Conservation (phyloP, 2,329 filamentous ascomycete genomes). For the Neofusicoccum sp. region DNA sequence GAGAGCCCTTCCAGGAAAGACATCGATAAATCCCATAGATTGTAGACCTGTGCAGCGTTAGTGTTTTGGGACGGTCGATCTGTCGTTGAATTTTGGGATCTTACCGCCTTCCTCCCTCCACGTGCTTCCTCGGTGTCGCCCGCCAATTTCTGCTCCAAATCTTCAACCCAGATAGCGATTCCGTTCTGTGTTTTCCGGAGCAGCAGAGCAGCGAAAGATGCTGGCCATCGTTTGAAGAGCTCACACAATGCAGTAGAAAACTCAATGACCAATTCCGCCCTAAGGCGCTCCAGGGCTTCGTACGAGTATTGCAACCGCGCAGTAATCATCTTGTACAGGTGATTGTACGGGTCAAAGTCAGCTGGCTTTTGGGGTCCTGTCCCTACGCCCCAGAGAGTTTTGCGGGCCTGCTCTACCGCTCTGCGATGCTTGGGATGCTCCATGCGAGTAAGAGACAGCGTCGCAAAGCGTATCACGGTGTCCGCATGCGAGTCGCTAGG, state of each 20-base stretch:
- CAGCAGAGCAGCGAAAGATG: constrained; percentile 56
- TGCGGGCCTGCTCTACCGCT: constrained; percentile 62
- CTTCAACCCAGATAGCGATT: constrained; percentile 65
- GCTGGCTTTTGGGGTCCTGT: constrained; percentile 36
- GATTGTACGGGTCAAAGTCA: constrained; percentile 62
- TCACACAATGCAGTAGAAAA: constrained; percentile 59
- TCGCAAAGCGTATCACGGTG: constrained; percentile 41
- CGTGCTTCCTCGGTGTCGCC: constrained; percentile 24
- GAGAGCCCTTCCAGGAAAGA: constrained; percentile 58
- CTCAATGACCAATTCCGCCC: constrained; percentile 43
- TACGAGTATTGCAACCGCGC: constrained; percentile 61
- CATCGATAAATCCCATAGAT: constrained; percentile 51
- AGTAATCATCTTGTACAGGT: constrained; percentile 65
- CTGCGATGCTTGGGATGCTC: constrained; percentile 50
- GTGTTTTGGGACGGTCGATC: background rate
- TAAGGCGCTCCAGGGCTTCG: constrained; percentile 41
- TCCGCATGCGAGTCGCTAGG: background rate
- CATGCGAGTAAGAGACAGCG: constrained; percentile 42
- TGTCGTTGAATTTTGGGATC: constrained; percentile 34
- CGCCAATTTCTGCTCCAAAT: constrained; percentile 44
- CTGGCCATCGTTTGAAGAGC: constrained; percentile 43
- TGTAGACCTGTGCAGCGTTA: constrained; percentile 35
- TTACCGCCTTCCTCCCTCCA: constrained; percentile 55
- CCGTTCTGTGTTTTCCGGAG: constrained; percentile 65
- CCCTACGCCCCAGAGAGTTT: constrained; percentile 66